Evolutionary conservation across 2,329 filamentous ascomycete species (phyloP).

Genomic region (Bertia moriformis): DNA sequence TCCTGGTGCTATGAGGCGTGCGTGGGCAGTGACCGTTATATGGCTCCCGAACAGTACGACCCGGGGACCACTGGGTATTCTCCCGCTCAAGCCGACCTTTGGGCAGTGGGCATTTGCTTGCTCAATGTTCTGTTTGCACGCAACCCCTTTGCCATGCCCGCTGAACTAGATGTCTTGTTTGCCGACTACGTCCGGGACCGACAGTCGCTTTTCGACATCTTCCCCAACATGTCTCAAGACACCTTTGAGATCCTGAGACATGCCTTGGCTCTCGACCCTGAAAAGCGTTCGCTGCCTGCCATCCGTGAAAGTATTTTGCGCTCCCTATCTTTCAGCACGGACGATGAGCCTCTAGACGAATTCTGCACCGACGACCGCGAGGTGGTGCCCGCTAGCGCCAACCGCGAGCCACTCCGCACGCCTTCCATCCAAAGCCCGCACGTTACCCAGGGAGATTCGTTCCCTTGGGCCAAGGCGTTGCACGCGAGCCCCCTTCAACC

Average conservation of each 20-base stretch:
- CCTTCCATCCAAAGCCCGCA: constrained; percentile 84
- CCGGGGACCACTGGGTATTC: constrained; percentile 77
- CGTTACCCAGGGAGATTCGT: constrained; percentile 59
- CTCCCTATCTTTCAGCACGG: constrained; percentile 80
- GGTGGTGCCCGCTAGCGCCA: constrained; percentile 59
- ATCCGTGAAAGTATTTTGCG: constrained; percentile 66
- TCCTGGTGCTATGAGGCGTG: constrained; percentile 83
- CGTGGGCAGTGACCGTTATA: constrained; percentile 95
- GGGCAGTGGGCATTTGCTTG: constrained; percentile 92
- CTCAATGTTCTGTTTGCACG: constrained; percentile 93
- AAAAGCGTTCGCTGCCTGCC: constrained; percentile 67
- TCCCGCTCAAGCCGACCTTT: constrained; percentile 83
- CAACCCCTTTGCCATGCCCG: constrained; percentile 87
- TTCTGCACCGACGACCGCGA: constrained; percentile 77
- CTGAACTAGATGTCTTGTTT: constrained; percentile 81
- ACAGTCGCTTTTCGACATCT: constrained; percentile 93
- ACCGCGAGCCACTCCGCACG: constrained; percentile 87
- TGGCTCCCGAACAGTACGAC: constrained; percentile 97
- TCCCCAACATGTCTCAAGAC: constrained; percentile 96
- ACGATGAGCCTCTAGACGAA: constrained; percentile 81
- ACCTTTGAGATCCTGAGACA: constrained; percentile 86
- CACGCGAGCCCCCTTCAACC: constrained; percentile 58
- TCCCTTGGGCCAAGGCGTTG: constrained; percentile 88
- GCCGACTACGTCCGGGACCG: constrained; percentile 85
- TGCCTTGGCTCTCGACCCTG: constrained; percentile 81